Base-by-base conservation (phyloP, 768 basidiomycete species). In the Podaxis pistillaris region DNA sequence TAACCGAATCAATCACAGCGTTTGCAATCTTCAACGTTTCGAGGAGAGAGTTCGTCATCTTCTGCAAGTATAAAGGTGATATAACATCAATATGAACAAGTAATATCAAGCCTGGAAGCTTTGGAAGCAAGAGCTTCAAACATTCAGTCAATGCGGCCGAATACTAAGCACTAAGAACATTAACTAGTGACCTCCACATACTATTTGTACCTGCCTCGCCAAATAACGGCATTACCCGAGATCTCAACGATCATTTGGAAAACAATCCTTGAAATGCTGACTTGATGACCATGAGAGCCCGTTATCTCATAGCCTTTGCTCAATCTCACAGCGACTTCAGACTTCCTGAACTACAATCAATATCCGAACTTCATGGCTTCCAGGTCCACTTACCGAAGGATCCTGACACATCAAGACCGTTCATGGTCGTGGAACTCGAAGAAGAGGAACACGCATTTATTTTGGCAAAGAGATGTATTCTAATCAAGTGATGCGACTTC, bases 281-380 rank as follows among this genome's bases (percentile, higher is more conserved):
- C 12, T 28, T 50, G 5, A 46, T 50, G 15, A 19, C 36, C 15
- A 78, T 78, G 76, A 69, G 71, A 28, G 66, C 66, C 6, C 68
- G 61, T 61, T 82, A 77, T 72, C 81, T 94, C 60, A 75, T 96
- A 57, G 81, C 89, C 49, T 92, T 94, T 74, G 92, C 93, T 1
- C 91, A 91, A 73, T 83, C 81, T 4, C 93, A 96, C 71, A 79
- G 83, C 38, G 88, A 92, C 38, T 96, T 96, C 70, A 81, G 95
- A 26, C 72, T 96, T 12, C 94, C 94, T 37, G 93, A 95, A 71
- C 82, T 97, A 0, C 73, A 76, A 33, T 95, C 94, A 3, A 73
- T 95, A 41, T 83, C 92, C 2, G 86, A 94, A 68, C 80, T 94
- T 0, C 72, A 89, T 75, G 84, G 81, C 8, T 91, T 97, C 71